These are phyloP conservation scores for Diplosphaera chodatii DNA, from an alignment of 139 green algal genomes.

Conservation along the genomic window DNA sequence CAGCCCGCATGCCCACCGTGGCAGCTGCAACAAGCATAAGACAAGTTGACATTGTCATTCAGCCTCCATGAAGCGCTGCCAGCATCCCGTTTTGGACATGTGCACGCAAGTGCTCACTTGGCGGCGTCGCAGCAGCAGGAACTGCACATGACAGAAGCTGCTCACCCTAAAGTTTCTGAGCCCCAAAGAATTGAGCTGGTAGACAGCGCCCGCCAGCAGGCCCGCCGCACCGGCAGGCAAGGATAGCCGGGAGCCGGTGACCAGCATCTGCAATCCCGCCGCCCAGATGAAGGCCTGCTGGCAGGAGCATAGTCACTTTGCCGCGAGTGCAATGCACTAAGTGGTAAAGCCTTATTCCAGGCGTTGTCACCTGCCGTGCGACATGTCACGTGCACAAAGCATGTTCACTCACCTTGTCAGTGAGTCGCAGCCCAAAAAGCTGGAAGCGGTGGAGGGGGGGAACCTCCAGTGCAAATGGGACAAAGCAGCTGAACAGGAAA, in stretches of 20 bases:
- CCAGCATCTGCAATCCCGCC: conserved; percentile 45
- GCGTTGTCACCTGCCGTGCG: no score
- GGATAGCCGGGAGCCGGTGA: conserved; percentile 16
- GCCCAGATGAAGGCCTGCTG: neutral
- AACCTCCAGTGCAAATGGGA: conserved; percentile 44
- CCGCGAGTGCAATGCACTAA: no score
- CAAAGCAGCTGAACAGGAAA: conserved; percentile 45
- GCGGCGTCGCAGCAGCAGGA: no score
- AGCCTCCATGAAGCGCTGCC: no score
- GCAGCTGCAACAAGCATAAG: conserved; percentile 1
- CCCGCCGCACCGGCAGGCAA: conserved; percentile 2
- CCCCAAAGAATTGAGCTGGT: conserved; percentile 33
- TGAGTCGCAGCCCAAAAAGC: conserved; percentile 39
- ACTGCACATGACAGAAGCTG: neutral
- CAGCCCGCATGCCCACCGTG: neutral
- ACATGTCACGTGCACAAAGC: neutral
- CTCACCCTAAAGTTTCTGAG: conserved; percentile 21
- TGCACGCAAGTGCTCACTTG: no score
- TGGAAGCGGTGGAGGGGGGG: conserved; percentile 35
- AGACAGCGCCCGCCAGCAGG: conserved; percentile 28
- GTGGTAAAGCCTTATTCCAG: no score
- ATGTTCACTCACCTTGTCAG: conserved; percentile 44
- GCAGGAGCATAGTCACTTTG: neutral
- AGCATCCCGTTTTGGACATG: no score
- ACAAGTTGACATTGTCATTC: no score